phyloP scores from a whole-genome alignment of 2,329 filamentous ascomycete genomes.

The Colletotrichum lentis region DNA sequence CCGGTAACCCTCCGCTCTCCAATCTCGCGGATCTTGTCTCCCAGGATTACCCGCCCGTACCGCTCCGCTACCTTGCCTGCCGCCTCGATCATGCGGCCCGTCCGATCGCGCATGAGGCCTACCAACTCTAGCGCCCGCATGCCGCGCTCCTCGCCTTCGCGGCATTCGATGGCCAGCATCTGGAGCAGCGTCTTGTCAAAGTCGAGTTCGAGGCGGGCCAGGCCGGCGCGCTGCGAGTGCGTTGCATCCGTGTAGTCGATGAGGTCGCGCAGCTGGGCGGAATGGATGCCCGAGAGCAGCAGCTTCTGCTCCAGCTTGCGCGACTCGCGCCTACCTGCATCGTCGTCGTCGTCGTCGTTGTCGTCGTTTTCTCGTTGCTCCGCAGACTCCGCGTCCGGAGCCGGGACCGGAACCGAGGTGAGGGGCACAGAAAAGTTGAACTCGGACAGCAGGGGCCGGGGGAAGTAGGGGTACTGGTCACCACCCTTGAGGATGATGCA shows the following conservation, averaged over 20 bases:
- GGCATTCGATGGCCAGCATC: conserved; percentile 87
- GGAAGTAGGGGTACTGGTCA: conserved; percentile 93
- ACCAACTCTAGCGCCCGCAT: conserved; percentile 97
- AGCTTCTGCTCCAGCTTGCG: conserved; percentile 80
- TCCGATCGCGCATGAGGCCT: conserved; percentile 81
- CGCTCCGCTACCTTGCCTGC: conserved; percentile 88
- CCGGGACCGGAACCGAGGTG: conserved; percentile 55
- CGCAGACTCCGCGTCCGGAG: conserved; percentile 49
- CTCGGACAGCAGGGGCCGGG: conserved; percentile 86
- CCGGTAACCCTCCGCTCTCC: conserved; percentile 74
- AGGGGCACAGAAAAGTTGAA: conserved; percentile 92
- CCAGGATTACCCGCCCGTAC: conserved; percentile 81
- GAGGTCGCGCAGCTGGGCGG: conserved; percentile 78
- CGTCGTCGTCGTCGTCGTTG: conserved; percentile 45
- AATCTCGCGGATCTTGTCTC: conserved; percentile 88
- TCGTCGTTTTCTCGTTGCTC: conserved; percentile 47
- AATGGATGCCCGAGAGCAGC: conserved; percentile 75
- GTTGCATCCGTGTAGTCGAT: conserved; percentile 72
- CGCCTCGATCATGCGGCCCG: conserved; percentile 89
- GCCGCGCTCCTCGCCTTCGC: conserved; percentile 88
- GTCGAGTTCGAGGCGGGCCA: conserved; percentile 79
- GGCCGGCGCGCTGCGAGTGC: conserved; percentile 69
- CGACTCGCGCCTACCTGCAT: conserved; percentile 53
- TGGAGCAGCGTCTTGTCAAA: conserved; percentile 91
- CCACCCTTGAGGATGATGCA: conserved; percentile 98